Conservation (phyloP, 192 early-diverging fungal species). For the Mortierella claussenii region DNA sequence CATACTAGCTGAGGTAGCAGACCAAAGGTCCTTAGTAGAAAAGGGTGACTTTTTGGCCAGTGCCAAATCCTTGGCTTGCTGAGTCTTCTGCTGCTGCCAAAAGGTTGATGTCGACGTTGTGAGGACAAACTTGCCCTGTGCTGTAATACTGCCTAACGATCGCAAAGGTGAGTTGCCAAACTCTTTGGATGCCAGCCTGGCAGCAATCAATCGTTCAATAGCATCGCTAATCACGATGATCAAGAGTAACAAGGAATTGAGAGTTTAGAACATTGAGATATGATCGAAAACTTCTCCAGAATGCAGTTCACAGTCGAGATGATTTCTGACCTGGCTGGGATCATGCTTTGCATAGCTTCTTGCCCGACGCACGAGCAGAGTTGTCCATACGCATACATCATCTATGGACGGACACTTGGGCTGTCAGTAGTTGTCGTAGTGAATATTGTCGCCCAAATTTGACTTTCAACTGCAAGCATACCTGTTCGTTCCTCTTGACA, state of each 20-base stretch:
- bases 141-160: constrained; percentile 41
- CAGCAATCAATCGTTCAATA: constrained; percentile 63
- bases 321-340: constrained; percentile 57
- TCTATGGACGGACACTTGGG: constrained; percentile 56
- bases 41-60: constrained; percentile 29
- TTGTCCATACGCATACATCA: constrained; percentile 68
- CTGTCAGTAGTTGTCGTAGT: background rate
- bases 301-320: no score
- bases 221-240: constrained; percentile 62
- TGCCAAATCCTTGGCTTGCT: constrained; percentile 31
- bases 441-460: background rate
- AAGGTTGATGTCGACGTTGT: constrained; percentile 27
- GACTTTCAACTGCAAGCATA: no score
- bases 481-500: constrained; percentile 61
- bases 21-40: constrained; percentile 52
- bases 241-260: background rate
- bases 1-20: constrained; percentile 49
- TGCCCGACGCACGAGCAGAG: constrained; percentile 64
- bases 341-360: constrained; percentile 61
- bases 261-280: background rate
- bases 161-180: constrained; percentile 49
- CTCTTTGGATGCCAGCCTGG: constrained; percentile 57
- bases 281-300: background rate
- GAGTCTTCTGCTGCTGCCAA: constrained; percentile 46
- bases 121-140: constrained; percentile 48